Conservation (phyloP, 2,329 filamentous ascomycete genomes). For the Berkeleyomyces rouxiae region DNA sequence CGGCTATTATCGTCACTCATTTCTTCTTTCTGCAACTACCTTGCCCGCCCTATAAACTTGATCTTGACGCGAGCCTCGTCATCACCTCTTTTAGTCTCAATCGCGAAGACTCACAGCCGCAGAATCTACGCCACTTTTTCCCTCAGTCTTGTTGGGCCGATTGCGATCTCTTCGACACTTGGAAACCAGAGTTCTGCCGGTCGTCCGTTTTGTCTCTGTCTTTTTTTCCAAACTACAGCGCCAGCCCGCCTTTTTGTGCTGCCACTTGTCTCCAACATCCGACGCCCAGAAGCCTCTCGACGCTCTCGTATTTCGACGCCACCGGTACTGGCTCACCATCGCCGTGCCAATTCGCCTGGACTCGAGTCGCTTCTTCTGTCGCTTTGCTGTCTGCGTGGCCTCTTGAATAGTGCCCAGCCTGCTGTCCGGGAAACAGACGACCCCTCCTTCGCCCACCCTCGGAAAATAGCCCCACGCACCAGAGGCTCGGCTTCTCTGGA, state of each 20-base stretch:
- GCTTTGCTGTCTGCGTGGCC: not conserved
- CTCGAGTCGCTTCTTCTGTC: not conserved
- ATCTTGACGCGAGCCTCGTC: conserved; percentile 11
- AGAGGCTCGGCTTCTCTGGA: not conserved
- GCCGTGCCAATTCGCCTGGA: not conserved
- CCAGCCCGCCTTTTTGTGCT: not conserved
- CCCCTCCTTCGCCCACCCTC: not conserved
- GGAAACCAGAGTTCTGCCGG: no score
- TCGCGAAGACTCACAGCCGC: not conserved
- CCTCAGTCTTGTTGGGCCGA: not conserved
- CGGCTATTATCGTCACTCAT: conserved; percentile 1
- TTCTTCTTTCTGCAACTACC: conserved; percentile 1
- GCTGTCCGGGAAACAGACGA: not conserved
- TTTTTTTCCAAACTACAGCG: not conserved
- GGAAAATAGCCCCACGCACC: not conserved
- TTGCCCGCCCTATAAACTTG: not conserved
- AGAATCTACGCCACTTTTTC: not conserved
- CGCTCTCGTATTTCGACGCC: not conserved
- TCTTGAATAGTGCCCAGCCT: no score
- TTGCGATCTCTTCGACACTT: not conserved
- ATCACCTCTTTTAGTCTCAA: not conserved
- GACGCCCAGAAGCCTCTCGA: not conserved
- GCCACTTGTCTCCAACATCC: not conserved
- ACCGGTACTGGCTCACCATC: not conserved
- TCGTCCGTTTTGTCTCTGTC: not conserved